Conservation (phyloP, 2,329 filamentous ascomycete genomes). For the Cryphonectria japonica region DNA sequence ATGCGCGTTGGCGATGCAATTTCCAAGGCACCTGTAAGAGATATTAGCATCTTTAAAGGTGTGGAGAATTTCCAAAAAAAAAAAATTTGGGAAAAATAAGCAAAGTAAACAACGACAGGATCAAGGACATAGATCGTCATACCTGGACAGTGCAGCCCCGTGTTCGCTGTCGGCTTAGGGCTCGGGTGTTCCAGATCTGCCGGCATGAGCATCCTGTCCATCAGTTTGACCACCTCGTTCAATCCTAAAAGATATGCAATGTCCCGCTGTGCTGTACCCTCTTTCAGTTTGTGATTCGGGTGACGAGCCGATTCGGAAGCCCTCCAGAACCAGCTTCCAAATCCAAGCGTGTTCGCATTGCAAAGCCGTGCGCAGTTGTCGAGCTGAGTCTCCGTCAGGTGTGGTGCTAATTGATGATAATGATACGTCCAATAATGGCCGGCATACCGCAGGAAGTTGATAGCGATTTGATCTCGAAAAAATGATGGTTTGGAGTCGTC, state of each 20-base stretch:
- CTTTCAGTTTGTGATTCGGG: constrained; percentile 10
- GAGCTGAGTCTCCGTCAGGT: constrained; percentile 13
- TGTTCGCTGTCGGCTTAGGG: not conserved
- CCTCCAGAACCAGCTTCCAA: constrained; percentile 15
- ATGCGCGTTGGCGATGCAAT: constrained; percentile 8
- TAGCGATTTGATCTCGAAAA: constrained; percentile 12
- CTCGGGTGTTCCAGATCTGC: not conserved
- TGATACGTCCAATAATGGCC: constrained; percentile 16
- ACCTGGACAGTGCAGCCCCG: not conserved
- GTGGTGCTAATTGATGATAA: constrained; percentile 7
- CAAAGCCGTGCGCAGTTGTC: constrained; percentile 14
- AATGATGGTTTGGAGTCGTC: constrained; percentile 3
- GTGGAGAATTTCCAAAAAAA: too few relatives aligned
- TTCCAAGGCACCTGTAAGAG: not conserved
- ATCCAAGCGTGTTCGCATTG: constrained; percentile 16
- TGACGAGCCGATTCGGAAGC: constrained; percentile 12
- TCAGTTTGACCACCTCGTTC: constrained; percentile 9
- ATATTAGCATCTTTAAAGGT: not conserved
- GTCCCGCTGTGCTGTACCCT: constrained; percentile 15
- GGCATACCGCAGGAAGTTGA: constrained; percentile 12
- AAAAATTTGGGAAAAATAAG: too few relatives aligned
- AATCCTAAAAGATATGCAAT: constrained; percentile 8
- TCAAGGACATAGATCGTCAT: not conserved
- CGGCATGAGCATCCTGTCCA: constrained; percentile 16
- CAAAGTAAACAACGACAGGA: not conserved